A percentile compares a stretch with the other conserved stretches of the same genome.
Evolutionary conservation across 2,329 filamentous ascomycete species (phyloP).

Genomic region (Phialophora verrucosa): DNA sequence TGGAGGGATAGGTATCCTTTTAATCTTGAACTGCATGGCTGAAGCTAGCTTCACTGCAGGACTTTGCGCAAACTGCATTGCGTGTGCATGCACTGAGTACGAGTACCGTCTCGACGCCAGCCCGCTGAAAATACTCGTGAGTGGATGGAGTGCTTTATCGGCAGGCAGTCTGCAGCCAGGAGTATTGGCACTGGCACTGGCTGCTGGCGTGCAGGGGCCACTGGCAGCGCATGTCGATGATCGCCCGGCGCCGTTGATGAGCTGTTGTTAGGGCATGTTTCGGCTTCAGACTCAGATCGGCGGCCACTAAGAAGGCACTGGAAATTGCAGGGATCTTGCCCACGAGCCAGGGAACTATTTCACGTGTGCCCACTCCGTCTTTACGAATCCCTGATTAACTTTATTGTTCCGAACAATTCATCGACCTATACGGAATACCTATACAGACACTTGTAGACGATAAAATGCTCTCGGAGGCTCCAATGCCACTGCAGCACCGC

Average conservation of each 20-base stretch:
- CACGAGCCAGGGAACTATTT: background rate
- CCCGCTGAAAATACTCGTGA: background rate
- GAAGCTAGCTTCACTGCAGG: background rate
- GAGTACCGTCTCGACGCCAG: background rate
- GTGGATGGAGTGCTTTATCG: background rate
- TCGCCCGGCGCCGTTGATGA: constrained; percentile 9
- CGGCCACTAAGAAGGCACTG: constrained; percentile 2
- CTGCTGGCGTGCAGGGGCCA: background rate
- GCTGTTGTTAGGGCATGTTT: constrained; percentile 38
- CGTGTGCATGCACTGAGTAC: background rate
- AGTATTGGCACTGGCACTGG: background rate
- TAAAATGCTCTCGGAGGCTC: background rate
- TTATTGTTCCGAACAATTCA: background rate
- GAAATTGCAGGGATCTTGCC: constrained; percentile 32
- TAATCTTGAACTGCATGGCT: constrained; percentile 3
- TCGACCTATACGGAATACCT: background rate
- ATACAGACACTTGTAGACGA: background rate
- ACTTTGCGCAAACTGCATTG: constrained; percentile 6
- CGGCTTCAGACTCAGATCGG: constrained; percentile 25
- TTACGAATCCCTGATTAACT: background rate
- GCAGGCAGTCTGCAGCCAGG: background rate
- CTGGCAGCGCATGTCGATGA: constrained; percentile 2
- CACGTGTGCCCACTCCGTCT: background rate
- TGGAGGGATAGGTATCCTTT: constrained; percentile 2
- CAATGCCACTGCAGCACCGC: background rate